phyloP scores from a whole-genome alignment of 2,329 filamentous ascomycete genomes.

The Sporothrix variecibatus region DNA sequence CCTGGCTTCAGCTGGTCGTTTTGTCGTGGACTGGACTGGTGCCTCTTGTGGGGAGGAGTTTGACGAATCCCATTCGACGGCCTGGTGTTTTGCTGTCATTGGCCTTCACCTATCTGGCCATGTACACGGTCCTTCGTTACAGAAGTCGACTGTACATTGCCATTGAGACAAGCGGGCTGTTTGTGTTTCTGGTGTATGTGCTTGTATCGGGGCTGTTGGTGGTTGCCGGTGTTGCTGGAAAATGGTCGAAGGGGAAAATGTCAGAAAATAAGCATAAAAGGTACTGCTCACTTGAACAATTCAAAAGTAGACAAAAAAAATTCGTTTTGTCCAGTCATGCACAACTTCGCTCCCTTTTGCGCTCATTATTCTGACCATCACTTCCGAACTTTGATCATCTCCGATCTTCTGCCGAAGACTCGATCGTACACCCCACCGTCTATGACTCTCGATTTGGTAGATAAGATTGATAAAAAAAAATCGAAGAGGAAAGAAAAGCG shows the following conservation, averaged over 20 bases:
- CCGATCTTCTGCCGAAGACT: background rate
- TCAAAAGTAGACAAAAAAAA: background rate
- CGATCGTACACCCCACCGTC: background rate
- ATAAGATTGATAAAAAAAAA: slow-evolving; percentile 12
- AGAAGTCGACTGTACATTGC: slow-evolving; percentile 44
- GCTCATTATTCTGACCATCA: background rate
- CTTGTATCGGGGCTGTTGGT: slow-evolving; percentile 20
- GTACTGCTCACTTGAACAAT: background rate
- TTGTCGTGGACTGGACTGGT: slow-evolving; percentile 26
- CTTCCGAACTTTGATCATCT: background rate
- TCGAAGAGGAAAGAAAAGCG: background rate
- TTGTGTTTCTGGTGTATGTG: slow-evolving; percentile 35
- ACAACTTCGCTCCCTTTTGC: background rate
- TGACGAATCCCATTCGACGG: slow-evolving; percentile 12
- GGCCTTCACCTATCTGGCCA: slow-evolving; percentile 12
- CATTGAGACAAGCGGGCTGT: slow-evolving; percentile 43
- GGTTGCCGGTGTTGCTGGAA: background rate
- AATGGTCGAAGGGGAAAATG: background rate
- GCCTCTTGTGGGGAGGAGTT: slow-evolving; percentile 27
- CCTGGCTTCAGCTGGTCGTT: slow-evolving; percentile 25
- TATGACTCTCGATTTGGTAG: background rate
- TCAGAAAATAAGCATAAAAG: background rate
- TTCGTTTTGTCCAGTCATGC: background rate
- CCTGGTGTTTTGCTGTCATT: slow-evolving; percentile 32
- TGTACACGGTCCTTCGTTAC: slow-evolving; percentile 36